Percentiles rank a stretch among this genome's conserved stretches.
phyloP scores from a whole-genome alignment of 345 rosid genomes.

The Schrenkiella parvula region DNA sequence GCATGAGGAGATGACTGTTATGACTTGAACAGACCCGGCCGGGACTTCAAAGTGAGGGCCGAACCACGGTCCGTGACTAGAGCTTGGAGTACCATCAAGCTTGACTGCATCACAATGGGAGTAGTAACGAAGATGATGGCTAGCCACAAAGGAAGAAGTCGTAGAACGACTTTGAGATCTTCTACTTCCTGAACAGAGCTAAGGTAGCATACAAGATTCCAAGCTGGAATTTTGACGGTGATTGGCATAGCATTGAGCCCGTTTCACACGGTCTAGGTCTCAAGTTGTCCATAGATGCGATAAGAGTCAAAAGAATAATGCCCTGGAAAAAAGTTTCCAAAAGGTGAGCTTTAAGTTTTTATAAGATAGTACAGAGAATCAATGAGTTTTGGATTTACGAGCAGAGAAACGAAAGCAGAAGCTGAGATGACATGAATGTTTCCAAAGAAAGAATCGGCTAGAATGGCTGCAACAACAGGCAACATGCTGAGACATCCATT shows the following conservation, averaged over 20 bases:
- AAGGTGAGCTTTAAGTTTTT: neutral
- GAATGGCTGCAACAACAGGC: constrained; percentile 39
- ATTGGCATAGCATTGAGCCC: constrained; percentile 23
- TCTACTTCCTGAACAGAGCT: constrained; percentile 48
- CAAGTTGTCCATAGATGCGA: constrained; percentile 24
- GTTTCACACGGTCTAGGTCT: constrained; percentile 36
- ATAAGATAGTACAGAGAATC: neutral
- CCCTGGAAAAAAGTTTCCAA: constrained; percentile 30
- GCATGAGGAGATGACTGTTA: constrained; percentile 21
- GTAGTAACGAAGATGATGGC: constrained; percentile 31
- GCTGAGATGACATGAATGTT: constrained; percentile 23
- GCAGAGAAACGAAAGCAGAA: constrained; percentile 35
- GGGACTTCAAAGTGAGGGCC: constrained; percentile 47
- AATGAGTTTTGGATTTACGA: constrained; percentile 23
- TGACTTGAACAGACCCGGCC: constrained; percentile 41
- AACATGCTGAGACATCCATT: constrained; percentile 30
- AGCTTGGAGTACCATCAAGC: constrained; percentile 47
- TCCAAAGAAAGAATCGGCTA: constrained; percentile 44
- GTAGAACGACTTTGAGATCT: constrained; percentile 48
- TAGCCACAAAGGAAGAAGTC: constrained; percentile 42
- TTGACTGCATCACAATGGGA: constrained; percentile 30
- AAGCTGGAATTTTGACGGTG: constrained; percentile 31
- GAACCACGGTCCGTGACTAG: constrained; percentile 42
- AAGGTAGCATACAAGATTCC: constrained; percentile 36
- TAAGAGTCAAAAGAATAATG: constrained; percentile 27